A percentile compares a stretch with the other conserved stretches of the same genome.
phyloP scores from a whole-genome alignment of 2,329 filamentous ascomycete genomes.

The Colletotrichum trifolii region DNA sequence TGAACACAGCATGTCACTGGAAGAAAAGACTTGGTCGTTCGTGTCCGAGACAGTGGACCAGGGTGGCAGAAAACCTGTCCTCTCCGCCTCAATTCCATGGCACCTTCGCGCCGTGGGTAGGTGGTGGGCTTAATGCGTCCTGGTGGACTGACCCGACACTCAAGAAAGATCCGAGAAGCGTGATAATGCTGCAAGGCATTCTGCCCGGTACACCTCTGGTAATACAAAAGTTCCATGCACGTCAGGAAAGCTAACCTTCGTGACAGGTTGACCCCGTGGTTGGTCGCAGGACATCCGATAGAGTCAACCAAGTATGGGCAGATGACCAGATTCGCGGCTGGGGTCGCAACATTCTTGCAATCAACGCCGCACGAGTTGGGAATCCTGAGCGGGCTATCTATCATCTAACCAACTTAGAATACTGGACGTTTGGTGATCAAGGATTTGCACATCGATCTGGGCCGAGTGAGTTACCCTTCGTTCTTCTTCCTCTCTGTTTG shows the following conservation, averaged over 20 bases:
- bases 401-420: slow-evolving; percentile 53
- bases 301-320: slow-evolving; percentile 53
- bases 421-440: slow-evolving; percentile 51
- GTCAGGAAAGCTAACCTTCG: too few relatives aligned
- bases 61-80: slow-evolving; percentile 62
- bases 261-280: slow-evolving; percentile 47
- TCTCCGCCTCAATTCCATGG: slow-evolving; percentile 60
- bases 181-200: slow-evolving; percentile 56
- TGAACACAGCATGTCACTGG: slow-evolving; percentile 64
- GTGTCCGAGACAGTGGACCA: slow-evolving; percentile 57
- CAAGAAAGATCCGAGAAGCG: slow-evolving; percentile 54
- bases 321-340: slow-evolving; percentile 55
- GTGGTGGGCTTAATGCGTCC: slow-evolving; percentile 60
- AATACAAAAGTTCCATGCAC: not conserved
- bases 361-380: slow-evolving; percentile 54
- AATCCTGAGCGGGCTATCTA: slow-evolving; percentile 53
- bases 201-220: slow-evolving; percentile 49
- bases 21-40: slow-evolving; percentile 56
- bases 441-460: slow-evolving; percentile 43
- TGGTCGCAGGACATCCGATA: slow-evolving; percentile 49
- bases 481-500: too few relatives aligned
- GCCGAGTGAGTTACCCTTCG: slow-evolving; percentile 23
- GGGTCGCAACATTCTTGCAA: slow-evolving; percentile 59
- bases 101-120: slow-evolving; percentile 59
- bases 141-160: slow-evolving; percentile 53